These are phyloP conservation scores for Metschnikowia rubicola DNA, from an alignment of 805 yeast genomes.

Conservation along the genomic window DNA sequence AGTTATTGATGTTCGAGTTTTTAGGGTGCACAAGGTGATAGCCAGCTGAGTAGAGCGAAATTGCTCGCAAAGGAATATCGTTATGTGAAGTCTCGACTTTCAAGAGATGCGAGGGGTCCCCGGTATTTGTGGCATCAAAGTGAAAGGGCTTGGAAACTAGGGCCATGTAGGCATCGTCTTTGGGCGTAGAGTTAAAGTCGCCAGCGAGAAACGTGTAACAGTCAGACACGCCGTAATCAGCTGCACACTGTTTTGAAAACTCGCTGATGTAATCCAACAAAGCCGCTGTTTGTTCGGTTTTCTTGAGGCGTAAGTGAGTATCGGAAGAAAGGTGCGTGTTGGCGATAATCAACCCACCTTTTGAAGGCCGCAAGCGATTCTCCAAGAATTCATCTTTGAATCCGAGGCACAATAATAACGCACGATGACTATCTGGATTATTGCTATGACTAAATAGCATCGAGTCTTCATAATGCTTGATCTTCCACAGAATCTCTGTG, in stretches of 20 bases:
- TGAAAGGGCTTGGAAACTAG: slow-evolving; percentile 1
- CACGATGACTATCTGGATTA: background rate
- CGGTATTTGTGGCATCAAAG: slow-evolving; percentile 7
- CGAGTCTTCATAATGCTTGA: background rate
- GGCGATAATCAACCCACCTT: background rate
- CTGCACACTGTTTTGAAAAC: too few species aligned
- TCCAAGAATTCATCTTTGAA: background rate
- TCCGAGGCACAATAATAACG: background rate
- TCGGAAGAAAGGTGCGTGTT: background rate
- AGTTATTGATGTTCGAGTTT: slow-evolving; percentile 31
- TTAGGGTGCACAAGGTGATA: background rate
- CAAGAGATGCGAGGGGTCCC: background rate
- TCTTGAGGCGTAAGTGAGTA: too few species aligned
- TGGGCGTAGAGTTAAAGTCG: slow-evolving; percentile 1
- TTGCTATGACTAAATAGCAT: too few species aligned
- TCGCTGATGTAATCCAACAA: too few species aligned
- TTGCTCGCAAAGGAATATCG: background rate
- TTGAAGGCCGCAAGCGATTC: background rate
- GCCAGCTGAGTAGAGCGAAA: slow-evolving; percentile 3
- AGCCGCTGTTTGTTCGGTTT: too few species aligned
- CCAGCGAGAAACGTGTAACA: slow-evolving; percentile 4
- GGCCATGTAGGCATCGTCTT: background rate
- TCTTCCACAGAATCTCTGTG: background rate
- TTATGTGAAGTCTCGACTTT: background rate
- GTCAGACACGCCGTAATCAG: too few species aligned